Conservation (phyloP, 495 filamentous ascomycete genomes). For the Xylaria intraflava region DNA sequence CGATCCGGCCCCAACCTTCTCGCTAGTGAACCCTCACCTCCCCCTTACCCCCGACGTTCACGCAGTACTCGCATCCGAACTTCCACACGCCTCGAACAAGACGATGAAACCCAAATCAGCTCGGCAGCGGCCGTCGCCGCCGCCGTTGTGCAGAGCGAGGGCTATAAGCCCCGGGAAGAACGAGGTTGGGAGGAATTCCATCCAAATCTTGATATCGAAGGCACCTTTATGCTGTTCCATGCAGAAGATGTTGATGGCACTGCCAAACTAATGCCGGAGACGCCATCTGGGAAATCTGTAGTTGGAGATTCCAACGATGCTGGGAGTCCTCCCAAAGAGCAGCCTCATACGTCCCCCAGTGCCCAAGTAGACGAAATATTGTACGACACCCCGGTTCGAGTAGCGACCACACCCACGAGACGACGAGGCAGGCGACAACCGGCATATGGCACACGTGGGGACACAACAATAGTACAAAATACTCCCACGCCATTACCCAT, state of each 20-base stretch:
- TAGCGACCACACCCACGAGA: conserved; percentile 36
- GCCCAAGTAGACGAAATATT: conserved; percentile 9
- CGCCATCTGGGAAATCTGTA: conserved; percentile 25
- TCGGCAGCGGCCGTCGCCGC: conserved; percentile 80
- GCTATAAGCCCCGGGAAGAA: conserved; percentile 95
- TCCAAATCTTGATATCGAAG: conserved; percentile 83
- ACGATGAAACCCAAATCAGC: conserved; percentile 54
- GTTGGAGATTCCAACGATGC: conserved; percentile 26
- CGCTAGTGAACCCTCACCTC: conserved; percentile 32
- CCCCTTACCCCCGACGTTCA: conserved; percentile 40
- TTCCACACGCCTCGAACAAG: conserved; percentile 38
- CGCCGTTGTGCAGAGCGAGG: conserved; percentile 80
- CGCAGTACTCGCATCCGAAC: conserved; percentile 49
- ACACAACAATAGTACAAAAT: conserved; percentile 32
- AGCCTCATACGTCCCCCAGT: conserved; percentile 24
- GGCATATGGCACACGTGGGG: conserved; percentile 40
- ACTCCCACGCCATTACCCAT: conserved; percentile 48
- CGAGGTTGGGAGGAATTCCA: conserved; percentile 97
- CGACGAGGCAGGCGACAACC: conserved; percentile 43
- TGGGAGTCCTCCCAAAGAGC: conserved; percentile 35
- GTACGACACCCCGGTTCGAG: conserved; percentile 14
- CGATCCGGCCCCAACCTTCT: conserved; percentile 26
- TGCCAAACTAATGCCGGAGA: conserved; percentile 35
- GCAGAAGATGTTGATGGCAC: conserved; percentile 79
- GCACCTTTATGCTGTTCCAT: conserved; percentile 65